phyloP scores from a whole-genome alignment of 768 basidiomycete genomes.

The Amanita jacksonii region DNA sequence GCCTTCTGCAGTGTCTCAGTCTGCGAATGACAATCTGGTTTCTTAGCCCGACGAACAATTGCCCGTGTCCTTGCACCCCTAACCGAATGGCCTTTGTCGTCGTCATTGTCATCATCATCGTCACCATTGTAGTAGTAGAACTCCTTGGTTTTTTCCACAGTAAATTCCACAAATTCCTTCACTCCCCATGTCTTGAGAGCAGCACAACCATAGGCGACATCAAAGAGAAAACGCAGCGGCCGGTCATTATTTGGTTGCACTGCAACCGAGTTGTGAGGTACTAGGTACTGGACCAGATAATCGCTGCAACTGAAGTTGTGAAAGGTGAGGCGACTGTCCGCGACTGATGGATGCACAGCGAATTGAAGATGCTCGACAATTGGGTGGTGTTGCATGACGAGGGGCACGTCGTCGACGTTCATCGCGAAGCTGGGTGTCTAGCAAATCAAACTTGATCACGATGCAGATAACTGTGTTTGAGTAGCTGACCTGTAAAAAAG shows the following conservation, averaged over 20 bases:
- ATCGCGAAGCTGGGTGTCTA: slow-evolving; percentile 11
- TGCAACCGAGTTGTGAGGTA: slow-evolving; percentile 6
- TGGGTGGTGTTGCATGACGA: no score
- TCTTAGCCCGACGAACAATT: background rate
- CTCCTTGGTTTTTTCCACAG: background rate
- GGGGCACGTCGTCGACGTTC: slow-evolving; percentile 9
- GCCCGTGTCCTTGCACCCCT: slow-evolving; percentile 3
- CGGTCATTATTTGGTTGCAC: slow-evolving; percentile 7
- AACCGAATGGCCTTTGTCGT: background rate
- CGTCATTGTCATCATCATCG: background rate
- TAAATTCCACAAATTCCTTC: slow-evolving; percentile 2
- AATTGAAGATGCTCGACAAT: no score
- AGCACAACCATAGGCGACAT: slow-evolving; percentile 7
- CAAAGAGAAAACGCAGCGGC: slow-evolving; percentile 7
- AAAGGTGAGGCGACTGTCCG: slow-evolving; percentile 9
- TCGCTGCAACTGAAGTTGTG: slow-evolving; percentile 4
- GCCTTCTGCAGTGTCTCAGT: background rate
- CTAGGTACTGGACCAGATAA: background rate
- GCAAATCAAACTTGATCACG: slow-evolving; percentile 1
- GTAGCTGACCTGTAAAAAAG: slow-evolving; percentile 12
- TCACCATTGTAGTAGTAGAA: slow-evolving; percentile 9
- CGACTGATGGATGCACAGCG: background rate
- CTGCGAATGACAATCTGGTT: slow-evolving; percentile 4
- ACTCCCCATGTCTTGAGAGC: slow-evolving; percentile 8
- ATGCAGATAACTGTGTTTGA: slow-evolving; percentile 10